Percentiles rank a stretch among this genome's conserved stretches.
Evolutionary conservation across 1,284 basidiomycete genomes (phyloP).

Genomic region (Sporisorium exsertum): DNA sequence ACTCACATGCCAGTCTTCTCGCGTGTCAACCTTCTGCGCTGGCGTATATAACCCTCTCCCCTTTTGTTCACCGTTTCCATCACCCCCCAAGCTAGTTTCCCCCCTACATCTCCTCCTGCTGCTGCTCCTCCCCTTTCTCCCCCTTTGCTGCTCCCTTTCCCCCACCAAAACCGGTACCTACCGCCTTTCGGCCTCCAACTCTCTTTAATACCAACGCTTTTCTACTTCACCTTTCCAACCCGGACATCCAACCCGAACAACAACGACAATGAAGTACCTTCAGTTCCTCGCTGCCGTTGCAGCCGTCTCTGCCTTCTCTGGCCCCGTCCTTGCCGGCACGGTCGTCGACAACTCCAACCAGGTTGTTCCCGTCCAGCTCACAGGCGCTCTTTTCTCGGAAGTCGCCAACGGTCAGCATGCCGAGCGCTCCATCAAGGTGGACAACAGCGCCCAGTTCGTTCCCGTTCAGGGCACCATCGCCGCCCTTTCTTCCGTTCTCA

Average conservation of each 20-base stretch:
- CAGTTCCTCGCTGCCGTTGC: conserved; percentile 53
- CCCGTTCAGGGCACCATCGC: conserved; percentile 39
- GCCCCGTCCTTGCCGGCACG: conserved; percentile 35
- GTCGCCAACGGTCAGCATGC: conserved; percentile 43
- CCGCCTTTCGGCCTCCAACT: conserved; percentile 18
- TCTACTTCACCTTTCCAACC: conserved; percentile 11
- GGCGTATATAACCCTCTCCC: conserved; percentile 31
- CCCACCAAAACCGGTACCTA: conserved; percentile 15
- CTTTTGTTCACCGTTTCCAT: conserved; percentile 3
- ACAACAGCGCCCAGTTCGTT: conserved; percentile 42
- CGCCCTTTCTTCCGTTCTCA: conserved; percentile 31
- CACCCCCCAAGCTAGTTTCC: conserved; percentile 46
- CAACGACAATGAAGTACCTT: conserved; percentile 51
- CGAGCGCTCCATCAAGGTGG: conserved; percentile 35
- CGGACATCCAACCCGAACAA: conserved; percentile 4
- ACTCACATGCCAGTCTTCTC: conserved; percentile 17
- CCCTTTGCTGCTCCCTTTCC: conserved; percentile 21
- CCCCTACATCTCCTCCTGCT: conserved; percentile 19
- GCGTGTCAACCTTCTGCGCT: conserved; percentile 9
- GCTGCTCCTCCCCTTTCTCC: conserved; percentile 38
- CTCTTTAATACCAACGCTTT: conserved; percentile 15
- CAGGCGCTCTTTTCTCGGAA: conserved; percentile 36
- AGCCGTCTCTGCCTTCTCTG: conserved; percentile 49
- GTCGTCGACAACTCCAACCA: conserved; percentile 45
- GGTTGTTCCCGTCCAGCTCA: conserved; percentile 44